These are phyloP conservation scores for Cryphonectria naterciae DNA, from an alignment of 2,329 filamentous ascomycete species.

Conservation along the genomic window DNA sequence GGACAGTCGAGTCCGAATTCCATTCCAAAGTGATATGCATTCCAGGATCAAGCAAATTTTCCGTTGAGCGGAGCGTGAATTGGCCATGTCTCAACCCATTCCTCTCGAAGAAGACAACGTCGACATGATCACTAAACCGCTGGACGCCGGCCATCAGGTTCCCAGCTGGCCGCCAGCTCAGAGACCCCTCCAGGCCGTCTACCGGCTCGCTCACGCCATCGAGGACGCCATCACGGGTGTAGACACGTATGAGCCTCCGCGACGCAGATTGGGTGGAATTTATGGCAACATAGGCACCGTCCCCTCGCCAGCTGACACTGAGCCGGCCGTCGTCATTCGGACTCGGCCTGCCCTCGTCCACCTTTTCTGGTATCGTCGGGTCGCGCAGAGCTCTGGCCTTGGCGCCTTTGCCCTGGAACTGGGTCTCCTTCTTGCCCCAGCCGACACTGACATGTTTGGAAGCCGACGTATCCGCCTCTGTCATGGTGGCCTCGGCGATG, in stretches of 20 bases:
- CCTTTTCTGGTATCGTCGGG: constrained; percentile 89
- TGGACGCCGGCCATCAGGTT: constrained; percentile 91
- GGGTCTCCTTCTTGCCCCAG: constrained; percentile 98
- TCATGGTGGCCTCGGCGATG: constrained; percentile 74
- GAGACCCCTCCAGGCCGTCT: constrained; percentile 80
- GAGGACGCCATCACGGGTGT: constrained; percentile 84
- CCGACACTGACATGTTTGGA: constrained; percentile 95
- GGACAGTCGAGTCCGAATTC: constrained; percentile 90
- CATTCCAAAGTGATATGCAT: constrained; percentile 72
- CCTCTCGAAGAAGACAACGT: constrained; percentile 93
- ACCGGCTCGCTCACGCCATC: constrained; percentile 96
- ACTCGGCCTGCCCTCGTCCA: constrained; percentile 82
- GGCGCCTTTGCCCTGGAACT: constrained; percentile 91
- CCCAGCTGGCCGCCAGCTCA: constrained; percentile 91
- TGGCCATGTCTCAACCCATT: constrained; percentile 97
- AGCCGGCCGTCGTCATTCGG: constrained; percentile 71
- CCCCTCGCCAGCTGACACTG: constrained; percentile 89
- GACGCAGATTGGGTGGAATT: constrained; percentile 72
- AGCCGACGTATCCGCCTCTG: constrained; percentile 76
- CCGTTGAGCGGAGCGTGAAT: constrained; percentile 75
- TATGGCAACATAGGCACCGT: constrained; percentile 87
- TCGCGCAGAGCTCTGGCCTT: constrained; percentile 84
- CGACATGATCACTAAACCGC: constrained; percentile 66
- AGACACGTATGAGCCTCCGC: constrained; percentile 85
- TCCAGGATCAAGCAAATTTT: constrained; percentile 58